Conservation (phyloP, 352 stramenopile species). For the Phytophthora macrochlamydospora region DNA sequence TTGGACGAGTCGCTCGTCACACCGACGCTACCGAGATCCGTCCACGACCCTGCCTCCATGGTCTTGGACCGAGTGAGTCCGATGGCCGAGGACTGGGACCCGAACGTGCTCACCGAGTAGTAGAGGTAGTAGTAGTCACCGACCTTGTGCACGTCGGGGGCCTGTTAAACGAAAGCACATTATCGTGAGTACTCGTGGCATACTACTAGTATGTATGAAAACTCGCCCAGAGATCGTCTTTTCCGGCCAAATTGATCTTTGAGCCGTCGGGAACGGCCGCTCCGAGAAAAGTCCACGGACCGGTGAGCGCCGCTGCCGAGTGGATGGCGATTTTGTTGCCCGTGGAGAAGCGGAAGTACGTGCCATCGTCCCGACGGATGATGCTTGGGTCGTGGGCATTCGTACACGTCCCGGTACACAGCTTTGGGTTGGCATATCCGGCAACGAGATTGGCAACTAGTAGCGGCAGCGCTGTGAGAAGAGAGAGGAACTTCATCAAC, state of each 20-base stretch:
- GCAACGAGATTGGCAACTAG: constrained; percentile 16
- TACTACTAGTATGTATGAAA: neutral
- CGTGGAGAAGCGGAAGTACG: constrained; percentile 56
- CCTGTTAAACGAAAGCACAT: constrained; percentile 15
- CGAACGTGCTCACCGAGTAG: constrained; percentile 61
- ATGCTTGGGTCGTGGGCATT: constrained; percentile 53
- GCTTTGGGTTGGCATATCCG: constrained; percentile 25
- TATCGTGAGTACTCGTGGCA: neutral
- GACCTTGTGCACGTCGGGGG: constrained; percentile 50
- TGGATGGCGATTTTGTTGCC: constrained; percentile 51
- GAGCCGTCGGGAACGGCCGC: constrained; percentile 41
- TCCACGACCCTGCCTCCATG: constrained; percentile 50
- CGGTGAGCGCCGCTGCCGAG: constrained; percentile 35
- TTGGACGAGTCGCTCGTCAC: constrained; percentile 40
- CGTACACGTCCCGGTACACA: constrained; percentile 23
- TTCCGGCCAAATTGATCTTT: constrained; percentile 41
- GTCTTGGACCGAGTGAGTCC: constrained; percentile 48
- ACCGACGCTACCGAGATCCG: constrained; percentile 38
- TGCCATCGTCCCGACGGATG: constrained; percentile 45
- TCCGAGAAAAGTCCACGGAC: constrained; percentile 45
- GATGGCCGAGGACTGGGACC: constrained; percentile 49
- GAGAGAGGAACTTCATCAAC: constrained; percentile 6
- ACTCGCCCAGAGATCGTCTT: constrained; percentile 46
- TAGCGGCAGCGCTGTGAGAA: constrained; percentile 15
- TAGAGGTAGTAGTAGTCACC: constrained; percentile 62